These are phyloP conservation scores for Steccherinum ochraceum DNA, from an alignment of 768 basidiomycete species.

Conservation along the genomic window DNA sequence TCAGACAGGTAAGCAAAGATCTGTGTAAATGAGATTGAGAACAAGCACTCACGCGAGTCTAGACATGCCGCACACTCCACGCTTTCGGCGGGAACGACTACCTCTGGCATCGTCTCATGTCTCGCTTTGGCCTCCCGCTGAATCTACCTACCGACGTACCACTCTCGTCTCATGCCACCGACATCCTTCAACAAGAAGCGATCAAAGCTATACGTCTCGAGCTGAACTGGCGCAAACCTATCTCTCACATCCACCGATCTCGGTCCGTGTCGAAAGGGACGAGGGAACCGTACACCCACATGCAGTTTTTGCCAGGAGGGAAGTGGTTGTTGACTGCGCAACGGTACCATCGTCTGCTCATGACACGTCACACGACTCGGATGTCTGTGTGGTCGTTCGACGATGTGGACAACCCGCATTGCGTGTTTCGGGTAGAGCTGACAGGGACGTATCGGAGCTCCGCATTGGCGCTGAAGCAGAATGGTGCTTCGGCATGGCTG, in stretches of 20 bases:
- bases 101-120: constrained; percentile 43
- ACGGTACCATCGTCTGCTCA: constrained; percentile 19
- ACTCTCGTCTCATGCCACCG: constrained; percentile 29
- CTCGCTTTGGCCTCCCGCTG: constrained; percentile 28
- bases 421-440: constrained; percentile 19
- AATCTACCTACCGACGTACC: constrained; percentile 33
- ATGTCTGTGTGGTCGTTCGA: constrained; percentile 40
- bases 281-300: constrained; percentile 34
- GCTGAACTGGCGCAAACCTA: constrained; percentile 39
- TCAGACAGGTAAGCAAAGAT: constrained; percentile 38
- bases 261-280: constrained; percentile 29
- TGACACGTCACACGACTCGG: constrained; percentile 25
- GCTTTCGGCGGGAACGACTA: constrained; percentile 45
- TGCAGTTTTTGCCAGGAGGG: constrained; percentile 42
- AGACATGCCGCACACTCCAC: constrained; percentile 59
- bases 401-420: constrained; percentile 20
- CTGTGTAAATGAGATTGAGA: neutral
- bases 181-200: constrained; percentile 34
- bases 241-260: constrained; percentile 29
- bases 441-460: constrained; percentile 19
- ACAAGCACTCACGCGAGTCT: constrained; percentile 19
- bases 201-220: constrained; percentile 44
- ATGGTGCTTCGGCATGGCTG: constrained; percentile 14
- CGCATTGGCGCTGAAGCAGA: constrained; percentile 10
- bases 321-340: constrained; percentile 43